phyloP scores from a whole-genome alignment of 495 filamentous ascomycete genomes.

The Podospora conica region DNA sequence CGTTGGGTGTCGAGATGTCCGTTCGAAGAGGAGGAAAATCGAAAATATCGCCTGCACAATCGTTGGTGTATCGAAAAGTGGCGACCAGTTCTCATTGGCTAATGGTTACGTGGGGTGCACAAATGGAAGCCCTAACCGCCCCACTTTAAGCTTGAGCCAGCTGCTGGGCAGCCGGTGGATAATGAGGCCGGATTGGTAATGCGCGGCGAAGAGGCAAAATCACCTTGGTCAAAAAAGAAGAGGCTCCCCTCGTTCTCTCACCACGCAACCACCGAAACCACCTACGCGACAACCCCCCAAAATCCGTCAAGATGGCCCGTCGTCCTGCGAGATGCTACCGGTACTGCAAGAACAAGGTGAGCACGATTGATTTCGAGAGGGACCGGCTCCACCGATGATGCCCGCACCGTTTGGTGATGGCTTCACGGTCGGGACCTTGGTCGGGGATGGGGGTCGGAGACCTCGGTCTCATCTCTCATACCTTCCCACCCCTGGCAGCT shows the following conservation, averaged over 20 bases:
- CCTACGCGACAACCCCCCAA: constrained; percentile 40
- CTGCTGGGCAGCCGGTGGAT: constrained; percentile 13
- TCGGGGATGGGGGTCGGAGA: neutral
- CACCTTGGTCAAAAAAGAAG: constrained; percentile 30
- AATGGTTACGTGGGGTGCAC: constrained; percentile 10
- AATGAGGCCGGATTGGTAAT: constrained; percentile 31
- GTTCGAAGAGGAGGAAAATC: constrained; percentile 19
- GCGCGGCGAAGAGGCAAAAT: constrained; percentile 31
- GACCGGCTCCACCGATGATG: neutral
- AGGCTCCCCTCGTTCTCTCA: constrained; percentile 30
- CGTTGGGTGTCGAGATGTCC: constrained; percentile 12
- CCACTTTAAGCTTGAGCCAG: constrained; percentile 24
- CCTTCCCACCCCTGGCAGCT: neutral
- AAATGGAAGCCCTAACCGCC: constrained; percentile 37
- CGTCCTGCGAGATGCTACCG: constrained; percentile 98
- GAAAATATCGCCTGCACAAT: constrained; percentile 12
- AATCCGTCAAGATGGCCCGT: constrained; percentile 87
- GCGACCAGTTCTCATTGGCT: constrained; percentile 24
- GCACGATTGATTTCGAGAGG: constrained; percentile 29
- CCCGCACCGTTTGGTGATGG: neutral
- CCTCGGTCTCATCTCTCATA: neutral
- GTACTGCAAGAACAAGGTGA: constrained; percentile 99
- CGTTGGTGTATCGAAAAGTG: constrained; percentile 1
- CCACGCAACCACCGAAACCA: constrained; percentile 34
- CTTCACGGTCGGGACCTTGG: neutral